A percentile compares a stretch with the other conserved stretches of the same genome.
These are phyloP conservation scores for Plasmodium yoelii DNA, from an alignment of 169 alveolate species.

Conservation along the genomic window DNA sequence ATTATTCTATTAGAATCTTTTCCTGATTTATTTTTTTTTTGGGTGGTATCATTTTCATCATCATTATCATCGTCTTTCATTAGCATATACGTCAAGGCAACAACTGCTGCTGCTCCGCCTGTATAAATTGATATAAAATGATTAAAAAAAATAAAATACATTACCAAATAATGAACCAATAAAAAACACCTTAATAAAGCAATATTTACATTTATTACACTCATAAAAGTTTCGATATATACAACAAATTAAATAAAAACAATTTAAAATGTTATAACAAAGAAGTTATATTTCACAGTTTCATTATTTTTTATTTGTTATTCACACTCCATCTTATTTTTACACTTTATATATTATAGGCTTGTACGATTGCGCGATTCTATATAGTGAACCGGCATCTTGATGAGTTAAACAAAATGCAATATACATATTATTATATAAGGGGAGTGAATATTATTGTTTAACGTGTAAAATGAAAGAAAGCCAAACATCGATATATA, in stretches of 20 bases:
- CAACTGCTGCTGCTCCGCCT: constrained; percentile 84
- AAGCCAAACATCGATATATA: not conserved
- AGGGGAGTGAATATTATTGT: not conserved
- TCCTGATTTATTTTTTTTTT: constrained; percentile 27
- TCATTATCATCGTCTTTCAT: constrained; percentile 78
- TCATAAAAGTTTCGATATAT: no score
- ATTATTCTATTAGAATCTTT: constrained; percentile 36
- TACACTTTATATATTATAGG: no score
- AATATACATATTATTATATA: not conserved
- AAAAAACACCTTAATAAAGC: not conserved
- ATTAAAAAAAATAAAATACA: constrained; percentile 1
- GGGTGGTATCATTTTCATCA: constrained; percentile 48
- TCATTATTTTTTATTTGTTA: no score
- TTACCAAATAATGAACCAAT: no score
- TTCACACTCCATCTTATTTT: no score
- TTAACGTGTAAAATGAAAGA: not conserved
- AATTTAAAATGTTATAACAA: no score
- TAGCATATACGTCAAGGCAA: constrained; percentile 79
- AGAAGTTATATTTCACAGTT: no score
- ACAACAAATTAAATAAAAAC: no score
- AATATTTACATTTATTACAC: not conserved
- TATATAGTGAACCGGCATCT: no score
- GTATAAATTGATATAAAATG: not conserved
- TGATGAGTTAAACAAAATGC: no score
- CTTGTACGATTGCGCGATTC: no score